Conservation (phyloP, 371 early-diverging fungal species). For the Mortierella sp. region DNA sequence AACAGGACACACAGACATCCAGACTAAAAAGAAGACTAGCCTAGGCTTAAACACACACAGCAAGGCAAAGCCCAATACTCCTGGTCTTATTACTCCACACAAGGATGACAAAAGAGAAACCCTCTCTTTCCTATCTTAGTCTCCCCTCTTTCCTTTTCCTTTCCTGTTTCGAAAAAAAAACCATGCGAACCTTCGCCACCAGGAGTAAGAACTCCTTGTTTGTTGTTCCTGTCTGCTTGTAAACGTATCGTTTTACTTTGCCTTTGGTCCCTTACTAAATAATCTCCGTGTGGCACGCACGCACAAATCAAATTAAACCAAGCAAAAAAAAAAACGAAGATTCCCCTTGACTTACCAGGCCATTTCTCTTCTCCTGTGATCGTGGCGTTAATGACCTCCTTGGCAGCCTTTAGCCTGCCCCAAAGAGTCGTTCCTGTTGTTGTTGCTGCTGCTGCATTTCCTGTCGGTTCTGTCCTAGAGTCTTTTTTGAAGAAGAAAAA, state of each 20-base stretch:
- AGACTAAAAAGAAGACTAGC: background rate
- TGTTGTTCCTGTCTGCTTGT: background rate
- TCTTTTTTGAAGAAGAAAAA: conserved; percentile 8
- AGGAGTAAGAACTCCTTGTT: too few species aligned
- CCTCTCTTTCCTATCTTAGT: background rate
- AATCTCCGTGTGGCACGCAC: conserved; percentile 10
- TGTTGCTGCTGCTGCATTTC: conserved; percentile 27
- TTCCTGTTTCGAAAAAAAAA: background rate
- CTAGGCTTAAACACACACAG: background rate
- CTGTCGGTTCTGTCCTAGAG: conserved; percentile 1
- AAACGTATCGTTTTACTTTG: too few species aligned
- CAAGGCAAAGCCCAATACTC: background rate
- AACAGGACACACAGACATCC: background rate
- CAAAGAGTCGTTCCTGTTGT: conserved; percentile 59
- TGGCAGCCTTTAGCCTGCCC: conserved; percentile 69
- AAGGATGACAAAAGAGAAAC: too few species aligned
- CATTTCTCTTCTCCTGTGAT: conserved; percentile 63
- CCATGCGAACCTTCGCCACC: background rate
- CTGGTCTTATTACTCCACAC: background rate
- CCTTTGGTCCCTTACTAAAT: background rate
- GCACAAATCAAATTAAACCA: background rate
- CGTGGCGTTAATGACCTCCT: conserved; percentile 68
- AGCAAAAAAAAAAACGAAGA: background rate
- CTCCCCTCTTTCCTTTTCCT: background rate
- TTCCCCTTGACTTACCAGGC: conserved; percentile 38